Evolutionary conservation across 1,284 basidiomycete species (phyloP).

Genomic region (Sanghuangporus sanghuang): DNA sequence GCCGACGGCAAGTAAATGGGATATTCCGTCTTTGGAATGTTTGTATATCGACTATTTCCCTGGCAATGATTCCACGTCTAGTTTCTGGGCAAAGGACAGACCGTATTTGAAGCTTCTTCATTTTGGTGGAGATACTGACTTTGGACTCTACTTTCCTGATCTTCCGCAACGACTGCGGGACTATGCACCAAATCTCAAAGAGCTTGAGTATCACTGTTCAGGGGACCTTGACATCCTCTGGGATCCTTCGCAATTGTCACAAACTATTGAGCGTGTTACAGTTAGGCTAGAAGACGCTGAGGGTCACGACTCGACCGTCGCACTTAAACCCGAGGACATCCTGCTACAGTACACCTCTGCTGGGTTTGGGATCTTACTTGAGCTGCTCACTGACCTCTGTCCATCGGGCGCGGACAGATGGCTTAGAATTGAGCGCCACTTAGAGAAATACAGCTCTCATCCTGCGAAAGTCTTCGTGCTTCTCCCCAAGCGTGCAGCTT

Average conservation of each 20-base stretch:
- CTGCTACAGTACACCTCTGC: background rate
- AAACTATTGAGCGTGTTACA: background rate
- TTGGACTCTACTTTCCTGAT: conserved; percentile 7
- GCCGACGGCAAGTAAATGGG: conserved; percentile 4
- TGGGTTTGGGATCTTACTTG: background rate
- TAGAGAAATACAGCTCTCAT: conserved; percentile 2
- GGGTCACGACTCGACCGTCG: background rate
- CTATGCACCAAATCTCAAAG: background rate
- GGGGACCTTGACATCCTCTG: conserved; percentile 1
- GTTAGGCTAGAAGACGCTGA: background rate
- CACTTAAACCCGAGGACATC: background rate
- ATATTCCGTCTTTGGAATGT: background rate
- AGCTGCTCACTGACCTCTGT: background rate
- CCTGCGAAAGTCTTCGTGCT: background rate
- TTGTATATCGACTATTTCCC: conserved; percentile 8
- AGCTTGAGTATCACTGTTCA: conserved; percentile 1
- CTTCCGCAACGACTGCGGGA: background rate
- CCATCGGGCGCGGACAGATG: background rate
- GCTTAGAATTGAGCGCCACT: background rate
- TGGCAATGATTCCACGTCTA: background rate
- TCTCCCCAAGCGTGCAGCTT: background rate
- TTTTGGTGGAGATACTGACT: conserved; percentile 8
- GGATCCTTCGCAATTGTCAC: background rate
- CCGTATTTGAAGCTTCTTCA: background rate
- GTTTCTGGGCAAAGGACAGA: background rate